phyloP scores from a whole-genome alignment of 768 basidiomycete genomes.

The Cystofilobasidium capitatum region DNA sequence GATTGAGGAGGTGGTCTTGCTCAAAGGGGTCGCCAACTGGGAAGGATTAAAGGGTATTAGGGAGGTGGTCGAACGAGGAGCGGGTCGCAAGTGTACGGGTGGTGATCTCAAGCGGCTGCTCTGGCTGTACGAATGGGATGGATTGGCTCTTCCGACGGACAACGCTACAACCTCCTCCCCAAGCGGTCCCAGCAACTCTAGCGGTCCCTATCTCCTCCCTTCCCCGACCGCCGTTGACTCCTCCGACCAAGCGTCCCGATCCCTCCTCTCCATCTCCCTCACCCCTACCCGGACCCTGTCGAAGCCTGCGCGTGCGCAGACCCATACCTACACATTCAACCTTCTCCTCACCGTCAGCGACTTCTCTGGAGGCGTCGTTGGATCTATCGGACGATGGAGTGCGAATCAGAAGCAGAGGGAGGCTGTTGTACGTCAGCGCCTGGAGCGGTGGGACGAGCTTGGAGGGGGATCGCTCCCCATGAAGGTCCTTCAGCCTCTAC shows the following conservation, averaged over 20 bases:
- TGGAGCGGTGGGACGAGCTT: constrained; percentile 15
- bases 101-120: constrained; percentile 15
- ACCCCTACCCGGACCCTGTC: constrained; percentile 22
- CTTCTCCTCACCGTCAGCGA: constrained; percentile 4
- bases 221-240: not conserved
- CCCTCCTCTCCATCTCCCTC: constrained; percentile 19
- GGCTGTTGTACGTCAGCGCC: not conserved
- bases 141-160: not conserved
- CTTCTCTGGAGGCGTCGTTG: constrained; percentile 19
- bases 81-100: constrained; percentile 13
- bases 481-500: constrained; percentile 3
- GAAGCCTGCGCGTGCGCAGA: constrained; percentile 1
- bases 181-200: not conserved
- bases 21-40: constrained; percentile 22
- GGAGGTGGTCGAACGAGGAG: constrained; percentile 22
- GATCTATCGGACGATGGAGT: constrained; percentile 21
- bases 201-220: not conserved
- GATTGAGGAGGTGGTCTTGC: constrained; percentile 10
- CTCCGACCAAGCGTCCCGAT: not conserved
- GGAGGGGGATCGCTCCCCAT: constrained; percentile 9
- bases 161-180: not conserved
- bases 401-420: constrained; percentile 12
- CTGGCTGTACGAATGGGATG: constrained; percentile 27
- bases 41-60: constrained; percentile 21
- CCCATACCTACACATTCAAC: constrained; percentile 22